Percentiles rank a stretch among this genome's conserved stretches.
These are phyloP conservation scores for Exophiala sideris DNA, from an alignment of 2,329 filamentous ascomycete species.

Conservation along the genomic window DNA sequence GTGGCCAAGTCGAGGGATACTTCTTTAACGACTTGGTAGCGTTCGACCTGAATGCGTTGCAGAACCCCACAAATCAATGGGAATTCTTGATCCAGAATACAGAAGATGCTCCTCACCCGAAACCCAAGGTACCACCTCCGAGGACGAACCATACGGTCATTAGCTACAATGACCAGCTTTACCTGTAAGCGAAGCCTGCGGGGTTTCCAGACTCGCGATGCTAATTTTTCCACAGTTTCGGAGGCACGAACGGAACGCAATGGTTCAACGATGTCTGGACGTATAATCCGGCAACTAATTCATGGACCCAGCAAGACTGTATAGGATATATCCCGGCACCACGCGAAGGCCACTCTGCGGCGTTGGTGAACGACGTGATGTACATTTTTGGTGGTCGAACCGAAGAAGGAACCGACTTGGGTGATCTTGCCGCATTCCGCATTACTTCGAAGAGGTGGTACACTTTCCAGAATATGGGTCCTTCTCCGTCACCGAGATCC, in stretches of 20 bases:
- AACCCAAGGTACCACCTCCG: conserved; percentile 73
- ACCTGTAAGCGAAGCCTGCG: conserved; percentile 62
- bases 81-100: conserved; percentile 81
- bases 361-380: conserved; percentile 96
- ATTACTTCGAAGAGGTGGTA: conserved; percentile 90
- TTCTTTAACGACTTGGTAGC: conserved; percentile 97
- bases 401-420: conserved; percentile 86
- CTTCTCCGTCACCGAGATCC: conserved; percentile 85
- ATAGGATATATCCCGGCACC: conserved; percentile 95
- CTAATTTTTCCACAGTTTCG: conserved; percentile 62
- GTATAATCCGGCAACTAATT: conserved; percentile 78
- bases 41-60: conserved; percentile 92
- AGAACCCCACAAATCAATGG: conserved; percentile 88
- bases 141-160: conserved; percentile 93
- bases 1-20: conserved; percentile 92
- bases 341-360: conserved; percentile 89
- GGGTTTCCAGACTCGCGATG: background rate
- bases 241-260: conserved; percentile 88
- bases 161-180: conserved; percentile 89
- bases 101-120: conserved; percentile 56
- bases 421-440: conserved; percentile 83
- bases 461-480: conserved; percentile 99
- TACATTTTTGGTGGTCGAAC: conserved; percentile 97
- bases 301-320: conserved; percentile 86
- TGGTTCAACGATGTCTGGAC: conserved; percentile 99